Evolutionary conservation across 495 filamentous ascomycete species (phyloP).

Genomic region (Aspergillus nanangensis): DNA sequence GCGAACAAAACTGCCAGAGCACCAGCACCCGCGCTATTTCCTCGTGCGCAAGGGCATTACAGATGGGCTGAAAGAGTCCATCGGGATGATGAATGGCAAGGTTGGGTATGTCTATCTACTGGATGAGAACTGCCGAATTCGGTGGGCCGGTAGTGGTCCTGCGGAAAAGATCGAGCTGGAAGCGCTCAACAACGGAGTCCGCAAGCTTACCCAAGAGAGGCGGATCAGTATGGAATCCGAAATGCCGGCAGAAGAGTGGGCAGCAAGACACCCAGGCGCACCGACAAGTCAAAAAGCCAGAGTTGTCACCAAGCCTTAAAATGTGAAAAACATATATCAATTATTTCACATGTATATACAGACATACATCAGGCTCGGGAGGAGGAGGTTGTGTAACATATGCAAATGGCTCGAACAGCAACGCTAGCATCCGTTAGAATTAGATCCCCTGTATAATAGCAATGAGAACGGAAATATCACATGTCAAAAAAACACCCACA

Average conservation of each 20-base stretch:
- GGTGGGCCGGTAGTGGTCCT: conserved; percentile 89
- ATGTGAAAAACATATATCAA: neutral
- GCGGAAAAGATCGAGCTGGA: conserved; percentile 66
- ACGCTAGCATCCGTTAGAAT: neutral
- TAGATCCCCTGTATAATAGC: conserved; percentile 11
- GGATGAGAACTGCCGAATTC: conserved; percentile 80
- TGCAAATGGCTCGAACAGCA: neutral
- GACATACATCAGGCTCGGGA: conserved; percentile 1
- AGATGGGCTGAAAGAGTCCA: conserved; percentile 66
- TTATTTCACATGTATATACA: conserved; percentile 19
- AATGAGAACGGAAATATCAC: conserved; percentile 6
- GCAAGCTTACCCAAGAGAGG: conserved; percentile 61
- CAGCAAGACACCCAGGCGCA: neutral
- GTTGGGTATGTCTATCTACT: conserved; percentile 94
- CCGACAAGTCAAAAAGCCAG: conserved; percentile 12
- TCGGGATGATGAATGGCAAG: conserved; percentile 80
- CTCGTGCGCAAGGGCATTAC: conserved; percentile 72
- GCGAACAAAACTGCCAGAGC: conserved; percentile 47
- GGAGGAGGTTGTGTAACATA: too few relatives aligned
- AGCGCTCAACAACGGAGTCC: conserved; percentile 63
- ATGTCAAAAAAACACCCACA: conserved; percentile 4
- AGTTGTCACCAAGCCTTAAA: conserved; percentile 15
- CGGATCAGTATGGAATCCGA: conserved; percentile 24
- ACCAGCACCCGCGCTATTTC: conserved; percentile 74
- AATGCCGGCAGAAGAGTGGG: conserved; percentile 15